A percentile compares a stretch with the other conserved stretches of the same genome.
Evolutionary conservation across 768 basidiomycete species (phyloP).

Genomic region (Amanita phalloides): DNA sequence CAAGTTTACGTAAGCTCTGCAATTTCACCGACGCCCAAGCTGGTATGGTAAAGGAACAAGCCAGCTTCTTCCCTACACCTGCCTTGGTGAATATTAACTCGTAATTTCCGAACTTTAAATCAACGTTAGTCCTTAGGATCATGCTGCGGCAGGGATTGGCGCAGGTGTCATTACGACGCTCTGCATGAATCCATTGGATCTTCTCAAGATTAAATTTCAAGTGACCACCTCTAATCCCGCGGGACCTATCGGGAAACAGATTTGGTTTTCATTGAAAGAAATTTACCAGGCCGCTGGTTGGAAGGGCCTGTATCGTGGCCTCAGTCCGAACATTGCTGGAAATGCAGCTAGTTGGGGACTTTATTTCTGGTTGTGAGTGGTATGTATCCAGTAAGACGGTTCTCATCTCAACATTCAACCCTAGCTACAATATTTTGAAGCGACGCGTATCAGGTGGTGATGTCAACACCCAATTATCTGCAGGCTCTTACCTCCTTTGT

Average conservation of each 20-base stretch:
- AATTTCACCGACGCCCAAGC: slow-evolving; percentile 5
- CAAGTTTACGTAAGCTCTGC: neutral
- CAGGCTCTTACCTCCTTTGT: slow-evolving; percentile 75
- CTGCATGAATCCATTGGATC: slow-evolving; percentile 95
- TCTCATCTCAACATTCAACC: neutral
- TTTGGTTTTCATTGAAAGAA: slow-evolving; percentile 63
- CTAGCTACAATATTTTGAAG: slow-evolving; percentile 91
- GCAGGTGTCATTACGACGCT: slow-evolving; percentile 89
- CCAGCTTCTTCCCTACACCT: slow-evolving; percentile 42
- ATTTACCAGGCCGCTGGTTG: slow-evolving; percentile 72
- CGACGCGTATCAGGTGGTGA: slow-evolving; percentile 63
- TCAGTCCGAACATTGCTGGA: slow-evolving; percentile 85
- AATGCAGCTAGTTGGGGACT: slow-evolving; percentile 96
- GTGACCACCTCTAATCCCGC: slow-evolving; percentile 60
- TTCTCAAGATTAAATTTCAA: slow-evolving; percentile 91
- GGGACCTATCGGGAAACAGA: slow-evolving; percentile 57
- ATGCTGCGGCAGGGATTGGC: slow-evolving; percentile 88
- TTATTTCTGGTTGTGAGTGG: slow-evolving; percentile 90
- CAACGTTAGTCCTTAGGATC: slow-evolving; percentile 48
- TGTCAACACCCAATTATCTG: slow-evolving; percentile 54
- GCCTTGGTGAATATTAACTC: slow-evolving; percentile 26
- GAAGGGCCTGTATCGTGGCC: slow-evolving; percentile 82
- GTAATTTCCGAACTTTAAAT: neutral
- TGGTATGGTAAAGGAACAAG: slow-evolving; percentile 30
- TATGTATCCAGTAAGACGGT: neutral